Conservation (phyloP, 2,329 filamentous ascomycete genomes). For the Aspergillus cejpii region DNA sequence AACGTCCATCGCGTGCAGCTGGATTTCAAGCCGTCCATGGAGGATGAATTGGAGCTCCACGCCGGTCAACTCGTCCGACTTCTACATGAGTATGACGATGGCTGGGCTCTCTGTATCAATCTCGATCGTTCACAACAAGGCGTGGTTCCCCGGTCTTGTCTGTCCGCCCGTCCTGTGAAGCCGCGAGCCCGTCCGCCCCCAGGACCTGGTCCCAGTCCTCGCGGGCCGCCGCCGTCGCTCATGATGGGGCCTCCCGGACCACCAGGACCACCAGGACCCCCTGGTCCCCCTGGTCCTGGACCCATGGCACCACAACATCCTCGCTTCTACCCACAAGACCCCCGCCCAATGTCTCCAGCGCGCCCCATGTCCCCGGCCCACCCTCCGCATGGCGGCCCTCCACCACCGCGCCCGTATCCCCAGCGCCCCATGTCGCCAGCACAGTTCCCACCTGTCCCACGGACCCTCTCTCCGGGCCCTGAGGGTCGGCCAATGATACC, state of each 20-base stretch:
- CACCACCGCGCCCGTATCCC: constrained; percentile 23
- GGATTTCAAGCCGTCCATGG: constrained; percentile 87
- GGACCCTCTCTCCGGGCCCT: constrained; percentile 31
- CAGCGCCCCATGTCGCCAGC: constrained; percentile 28
- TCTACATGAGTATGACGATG: constrained; percentile 94
- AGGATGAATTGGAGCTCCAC: constrained; percentile 77
- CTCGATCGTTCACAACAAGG: constrained; percentile 88
- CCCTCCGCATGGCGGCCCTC: constrained; percentile 22
- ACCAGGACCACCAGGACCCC: constrained; percentile 12
- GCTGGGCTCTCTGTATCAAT: constrained; percentile 89
- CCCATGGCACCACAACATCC: constrained; percentile 24
- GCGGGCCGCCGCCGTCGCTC: constrained; percentile 22
- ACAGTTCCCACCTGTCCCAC: constrained; percentile 34
- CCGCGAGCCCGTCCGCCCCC: constrained; percentile 54
- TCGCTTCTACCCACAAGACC: constrained; percentile 31
- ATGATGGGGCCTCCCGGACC: constrained; percentile 32
- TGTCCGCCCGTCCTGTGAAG: constrained; percentile 87
- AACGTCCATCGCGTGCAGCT: constrained; percentile 89
- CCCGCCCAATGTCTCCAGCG: constrained; percentile 12
- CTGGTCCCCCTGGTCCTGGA: constrained; percentile 17
- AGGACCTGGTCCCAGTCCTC: constrained; percentile 26
- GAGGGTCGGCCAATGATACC: constrained; percentile 21
- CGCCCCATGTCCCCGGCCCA: constrained; percentile 28
- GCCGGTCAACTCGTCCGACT: constrained; percentile 80
- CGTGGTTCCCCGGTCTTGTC: constrained; percentile 85